phyloP scores from a whole-genome alignment of 768 basidiomycete genomes.

The Melanogaster broomeanus region DNA sequence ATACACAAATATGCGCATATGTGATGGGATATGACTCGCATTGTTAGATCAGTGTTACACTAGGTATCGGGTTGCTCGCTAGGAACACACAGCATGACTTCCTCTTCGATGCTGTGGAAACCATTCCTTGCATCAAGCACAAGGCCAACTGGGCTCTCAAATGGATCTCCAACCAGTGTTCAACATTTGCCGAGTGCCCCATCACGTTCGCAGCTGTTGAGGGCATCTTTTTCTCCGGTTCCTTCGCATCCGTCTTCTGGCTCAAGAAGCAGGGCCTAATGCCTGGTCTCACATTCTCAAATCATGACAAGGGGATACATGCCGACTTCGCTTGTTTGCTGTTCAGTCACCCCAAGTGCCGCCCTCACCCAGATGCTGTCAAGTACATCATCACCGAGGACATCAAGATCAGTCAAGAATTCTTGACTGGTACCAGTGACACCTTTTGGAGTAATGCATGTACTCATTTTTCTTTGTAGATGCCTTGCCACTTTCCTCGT shows the following conservation, averaged over 20 bases:
- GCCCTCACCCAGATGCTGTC: constrained; percentile 79
- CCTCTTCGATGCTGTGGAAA: too few species aligned
- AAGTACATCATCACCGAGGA: constrained; percentile 76
- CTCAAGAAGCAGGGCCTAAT: constrained; percentile 96
- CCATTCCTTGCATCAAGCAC: constrained; percentile 84
- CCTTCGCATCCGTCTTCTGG: constrained; percentile 96
- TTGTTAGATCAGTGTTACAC: too few species aligned
- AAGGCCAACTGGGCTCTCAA: constrained; percentile 93
- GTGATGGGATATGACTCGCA: too few species aligned
- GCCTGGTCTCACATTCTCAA: constrained; percentile 93
- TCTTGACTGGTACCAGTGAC: constrained; percentile 26
- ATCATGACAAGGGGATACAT: constrained; percentile 93
- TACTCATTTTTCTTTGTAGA: constrained; percentile 40
- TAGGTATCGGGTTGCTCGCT: too few species aligned
- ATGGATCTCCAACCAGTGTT: constrained; percentile 82
- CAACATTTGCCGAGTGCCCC: constrained; percentile 87
- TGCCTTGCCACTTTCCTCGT: constrained; percentile 85
- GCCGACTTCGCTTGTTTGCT: constrained; percentile 94
- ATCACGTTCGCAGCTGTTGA: constrained; percentile 96
- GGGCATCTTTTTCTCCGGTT: constrained; percentile 97
- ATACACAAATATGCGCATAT: too few species aligned
- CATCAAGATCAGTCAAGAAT: constrained; percentile 81
- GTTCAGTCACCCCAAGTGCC: constrained; percentile 73
- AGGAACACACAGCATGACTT: too few species aligned
- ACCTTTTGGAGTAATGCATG: too few species aligned